A percentile compares a stretch with the other conserved stretches of the same genome.
Conservation (phyloP, 1,139 yeast species). For the Zygosaccharomyces pseudobailii region DNA sequence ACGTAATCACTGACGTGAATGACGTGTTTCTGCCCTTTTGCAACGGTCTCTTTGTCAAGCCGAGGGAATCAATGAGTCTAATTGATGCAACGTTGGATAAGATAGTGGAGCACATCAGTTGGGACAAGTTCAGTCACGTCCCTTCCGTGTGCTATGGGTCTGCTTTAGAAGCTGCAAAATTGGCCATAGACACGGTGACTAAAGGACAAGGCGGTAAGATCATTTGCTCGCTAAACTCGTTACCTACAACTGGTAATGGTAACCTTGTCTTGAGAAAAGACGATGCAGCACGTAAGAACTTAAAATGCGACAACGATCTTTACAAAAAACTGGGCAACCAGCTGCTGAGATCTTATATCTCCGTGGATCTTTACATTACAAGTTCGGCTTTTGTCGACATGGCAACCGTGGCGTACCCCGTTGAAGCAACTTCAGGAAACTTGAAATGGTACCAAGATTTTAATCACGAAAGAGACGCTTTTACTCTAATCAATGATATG, state of each 20-base stretch:
- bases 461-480: slow-evolving; percentile 65
- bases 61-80: slow-evolving; percentile 55
- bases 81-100: slow-evolving; percentile 66
- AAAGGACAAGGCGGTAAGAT: slow-evolving; percentile 72
- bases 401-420: slow-evolving; percentile 65
- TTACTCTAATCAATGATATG: slow-evolving; percentile 58
- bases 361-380: slow-evolving; percentile 71
- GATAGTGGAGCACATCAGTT: slow-evolving; percentile 47
- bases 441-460: slow-evolving; percentile 65
- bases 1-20: slow-evolving; percentile 65
- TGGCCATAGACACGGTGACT: slow-evolving; percentile 56
- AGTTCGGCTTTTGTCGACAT: slow-evolving; percentile 66
- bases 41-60: slow-evolving; percentile 77
- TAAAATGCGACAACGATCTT: slow-evolving; percentile 57
- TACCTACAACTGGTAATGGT: slow-evolving; percentile 88
- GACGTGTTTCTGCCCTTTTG: slow-evolving; percentile 80
- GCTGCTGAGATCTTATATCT: slow-evolving; percentile 56
- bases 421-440: slow-evolving; percentile 69
- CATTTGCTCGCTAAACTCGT: slow-evolving; percentile 56
- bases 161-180: slow-evolving; percentile 65
- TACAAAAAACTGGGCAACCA: slow-evolving; percentile 59
- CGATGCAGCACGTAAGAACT: slow-evolving; percentile 54
- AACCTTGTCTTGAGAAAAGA: slow-evolving; percentile 52
- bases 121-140: slow-evolving; percentile 43
- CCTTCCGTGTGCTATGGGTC: slow-evolving; percentile 76